phyloP scores from a whole-genome alignment of 768 basidiomycete genomes.

The Rhodotorula kratochvilovae region DNA sequence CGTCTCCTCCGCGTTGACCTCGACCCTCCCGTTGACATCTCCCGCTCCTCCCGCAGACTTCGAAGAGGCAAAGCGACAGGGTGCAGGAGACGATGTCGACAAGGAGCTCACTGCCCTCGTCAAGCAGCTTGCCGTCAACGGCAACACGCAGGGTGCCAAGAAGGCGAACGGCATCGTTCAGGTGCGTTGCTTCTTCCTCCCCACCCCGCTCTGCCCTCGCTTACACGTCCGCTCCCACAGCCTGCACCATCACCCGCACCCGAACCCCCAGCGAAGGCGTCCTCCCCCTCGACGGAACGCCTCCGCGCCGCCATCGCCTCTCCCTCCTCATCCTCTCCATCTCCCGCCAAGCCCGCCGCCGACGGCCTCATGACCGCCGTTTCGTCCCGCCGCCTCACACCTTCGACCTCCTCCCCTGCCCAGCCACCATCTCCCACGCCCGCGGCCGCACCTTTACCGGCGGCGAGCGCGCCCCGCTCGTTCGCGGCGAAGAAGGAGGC shows the following conservation, averaged over 20 bases:
- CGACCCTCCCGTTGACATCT: neutral
- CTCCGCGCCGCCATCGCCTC: conserved; percentile 17
- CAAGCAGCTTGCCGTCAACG: neutral
- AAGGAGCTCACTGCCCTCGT: conserved; percentile 1
- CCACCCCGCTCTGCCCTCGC: accelerated
- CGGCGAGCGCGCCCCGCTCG: neutral
- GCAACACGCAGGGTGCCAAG: too few relatives aligned
- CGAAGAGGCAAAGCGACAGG: conserved; percentile 6
- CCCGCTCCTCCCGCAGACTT: conserved; percentile 21
- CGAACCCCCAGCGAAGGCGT: neutral
- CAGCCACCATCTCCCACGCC: neutral
- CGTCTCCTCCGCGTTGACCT: neutral
- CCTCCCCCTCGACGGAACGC: conserved; percentile 10
- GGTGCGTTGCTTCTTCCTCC: neutral
- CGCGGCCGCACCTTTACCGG: neutral
- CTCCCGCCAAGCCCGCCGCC: neutral
- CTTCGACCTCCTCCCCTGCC: neutral
- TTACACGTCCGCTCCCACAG: neutral
- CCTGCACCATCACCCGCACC: accelerated
- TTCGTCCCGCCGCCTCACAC: conserved; percentile 1
- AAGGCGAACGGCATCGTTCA: neutral
- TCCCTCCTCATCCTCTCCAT: neutral
- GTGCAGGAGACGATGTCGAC: conserved; percentile 26
- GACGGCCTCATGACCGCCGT: conserved; percentile 9
- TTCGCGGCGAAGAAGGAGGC: conserved; percentile 23